These are phyloP conservation scores for Globisporangium viniferum DNA, from an alignment of 352 stramenopile species.

Conservation along the genomic window DNA sequence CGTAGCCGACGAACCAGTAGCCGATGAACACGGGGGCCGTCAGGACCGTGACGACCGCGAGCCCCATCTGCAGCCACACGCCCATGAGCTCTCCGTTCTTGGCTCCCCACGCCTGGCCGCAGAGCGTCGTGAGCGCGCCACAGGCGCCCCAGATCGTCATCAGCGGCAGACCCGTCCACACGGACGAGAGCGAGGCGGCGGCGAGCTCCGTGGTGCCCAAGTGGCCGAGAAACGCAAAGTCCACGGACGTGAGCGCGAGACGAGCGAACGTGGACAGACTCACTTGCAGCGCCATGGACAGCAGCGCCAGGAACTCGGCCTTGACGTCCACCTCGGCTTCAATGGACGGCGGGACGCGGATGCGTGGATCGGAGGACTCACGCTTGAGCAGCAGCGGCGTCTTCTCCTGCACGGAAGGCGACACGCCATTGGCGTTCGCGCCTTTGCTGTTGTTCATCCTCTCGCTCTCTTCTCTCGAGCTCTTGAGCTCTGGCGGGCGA, in stretches of 20 bases:
- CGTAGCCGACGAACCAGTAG: slow-evolving; percentile 43
- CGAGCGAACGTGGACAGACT: slow-evolving; percentile 72
- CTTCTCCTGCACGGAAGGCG: slow-evolving; percentile 9
- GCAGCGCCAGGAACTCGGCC: slow-evolving; percentile 56
- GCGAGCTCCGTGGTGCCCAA: slow-evolving; percentile 64
- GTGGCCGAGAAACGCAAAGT: slow-evolving; percentile 76
- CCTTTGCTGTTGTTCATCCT: slow-evolving; percentile 6
- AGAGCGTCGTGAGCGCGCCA: slow-evolving; percentile 70
- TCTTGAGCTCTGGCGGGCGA: background rate
- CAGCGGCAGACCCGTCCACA: slow-evolving; percentile 74
- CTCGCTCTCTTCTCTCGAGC: background rate
- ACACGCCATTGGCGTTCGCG: background rate
- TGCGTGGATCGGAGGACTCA: background rate
- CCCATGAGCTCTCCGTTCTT: slow-evolving; percentile 62
- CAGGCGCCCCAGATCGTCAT: slow-evolving; percentile 57
- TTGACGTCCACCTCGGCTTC: slow-evolving; percentile 51
- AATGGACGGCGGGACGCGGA: background rate
- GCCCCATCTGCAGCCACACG: slow-evolving; percentile 73
- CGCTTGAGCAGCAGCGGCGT: slow-evolving; percentile 9
- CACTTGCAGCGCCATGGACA: slow-evolving; percentile 76
- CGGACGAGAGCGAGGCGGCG: slow-evolving; percentile 63
- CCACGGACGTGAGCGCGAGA: slow-evolving; percentile 72
- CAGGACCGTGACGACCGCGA: slow-evolving; percentile 43
- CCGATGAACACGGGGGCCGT: slow-evolving; percentile 57
- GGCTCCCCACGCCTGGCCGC: slow-evolving; percentile 70